phyloP scores from a whole-genome alignment of 805 yeast species.

The Saccharomyces jurei region DNA sequence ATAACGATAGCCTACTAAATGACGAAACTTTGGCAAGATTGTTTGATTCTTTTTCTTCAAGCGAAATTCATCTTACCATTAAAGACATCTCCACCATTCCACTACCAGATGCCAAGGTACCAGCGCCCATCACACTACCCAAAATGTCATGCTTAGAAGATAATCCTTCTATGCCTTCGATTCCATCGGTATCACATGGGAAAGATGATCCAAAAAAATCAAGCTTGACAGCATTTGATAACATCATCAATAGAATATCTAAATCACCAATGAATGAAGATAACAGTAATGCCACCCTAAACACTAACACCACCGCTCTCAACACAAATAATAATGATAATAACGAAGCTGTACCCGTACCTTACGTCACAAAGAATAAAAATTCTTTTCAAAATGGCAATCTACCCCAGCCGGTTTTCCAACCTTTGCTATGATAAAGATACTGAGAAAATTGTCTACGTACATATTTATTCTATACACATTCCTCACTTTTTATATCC shows the following conservation, averaged over 20 bases:
- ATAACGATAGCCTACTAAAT: conserved; percentile 27
- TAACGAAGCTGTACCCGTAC: neutral
- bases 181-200: neutral
- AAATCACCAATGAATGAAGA: conserved; percentile 6
- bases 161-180: conserved; percentile 4
- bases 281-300: neutral
- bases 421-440: conserved; percentile 17
- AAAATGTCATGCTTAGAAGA: neutral
- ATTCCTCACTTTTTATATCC: neutral
- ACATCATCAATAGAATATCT: conserved; percentile 15
- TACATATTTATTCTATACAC: neutral
- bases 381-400: conserved; percentile 22
- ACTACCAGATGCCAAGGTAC: neutral
- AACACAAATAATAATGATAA: neutral
- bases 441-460: neutral
- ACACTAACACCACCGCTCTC: neutral
- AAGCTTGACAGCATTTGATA: conserved; percentile 13
- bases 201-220: neutral
- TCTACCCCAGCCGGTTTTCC: conserved; percentile 28
- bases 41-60: conserved; percentile 31
- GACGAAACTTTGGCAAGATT: conserved; percentile 40
- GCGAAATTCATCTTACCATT: conserved; percentile 36
- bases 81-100: conserved; percentile 14
- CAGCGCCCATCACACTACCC: neutral
- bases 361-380: conserved; percentile 6